Conservation (phyloP, 805 yeast species). For the Ogataea populi-albae region DNA sequence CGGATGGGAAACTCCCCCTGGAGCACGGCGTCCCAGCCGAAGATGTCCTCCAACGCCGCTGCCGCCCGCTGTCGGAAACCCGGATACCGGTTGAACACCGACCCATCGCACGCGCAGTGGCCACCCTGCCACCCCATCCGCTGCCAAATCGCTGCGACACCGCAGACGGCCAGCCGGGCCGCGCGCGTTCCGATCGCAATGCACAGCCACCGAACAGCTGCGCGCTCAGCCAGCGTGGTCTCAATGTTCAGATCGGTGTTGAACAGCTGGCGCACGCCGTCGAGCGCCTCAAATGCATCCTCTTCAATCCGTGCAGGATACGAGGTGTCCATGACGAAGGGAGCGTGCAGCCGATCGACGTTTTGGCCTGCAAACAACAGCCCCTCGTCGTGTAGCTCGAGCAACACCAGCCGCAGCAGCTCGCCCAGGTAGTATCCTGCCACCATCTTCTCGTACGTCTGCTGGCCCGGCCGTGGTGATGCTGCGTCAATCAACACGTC, state of each 20-base stretch:
- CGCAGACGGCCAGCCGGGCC: constrained; percentile 89
- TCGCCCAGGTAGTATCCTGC: constrained; percentile 97
- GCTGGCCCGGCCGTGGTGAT: constrained; percentile 96
- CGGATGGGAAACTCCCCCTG: constrained; percentile 26
- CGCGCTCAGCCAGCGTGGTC: constrained; percentile 76
- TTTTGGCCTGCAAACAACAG: constrained; percentile 71
- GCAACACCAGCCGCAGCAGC: constrained; percentile 71
- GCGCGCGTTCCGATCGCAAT: constrained; percentile 90
- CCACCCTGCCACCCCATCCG: constrained; percentile 76
- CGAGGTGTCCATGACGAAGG: constrained; percentile 85
- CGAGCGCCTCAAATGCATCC: constrained; percentile 81
- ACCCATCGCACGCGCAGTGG: constrained; percentile 96
- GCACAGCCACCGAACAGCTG: constrained; percentile 75
- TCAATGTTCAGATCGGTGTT: constrained; percentile 52
- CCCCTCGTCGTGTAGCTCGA: constrained; percentile 67
- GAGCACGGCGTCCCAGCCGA: constrained; percentile 61
- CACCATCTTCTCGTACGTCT: constrained; percentile 94
- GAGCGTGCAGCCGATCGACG: constrained; percentile 52
- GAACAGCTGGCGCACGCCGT: constrained; percentile 70
- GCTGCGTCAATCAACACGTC: constrained; percentile 77
- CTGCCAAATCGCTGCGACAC: constrained; percentile 89
- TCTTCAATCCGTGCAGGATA: constrained; percentile 84
- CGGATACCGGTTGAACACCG: constrained; percentile 92
- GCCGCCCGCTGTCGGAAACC: constrained; percentile 88
- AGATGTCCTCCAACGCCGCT: constrained; percentile 81